Conservation (phyloP, 192 early-diverging fungal genomes). For the Coemansia guatemalensis region DNA sequence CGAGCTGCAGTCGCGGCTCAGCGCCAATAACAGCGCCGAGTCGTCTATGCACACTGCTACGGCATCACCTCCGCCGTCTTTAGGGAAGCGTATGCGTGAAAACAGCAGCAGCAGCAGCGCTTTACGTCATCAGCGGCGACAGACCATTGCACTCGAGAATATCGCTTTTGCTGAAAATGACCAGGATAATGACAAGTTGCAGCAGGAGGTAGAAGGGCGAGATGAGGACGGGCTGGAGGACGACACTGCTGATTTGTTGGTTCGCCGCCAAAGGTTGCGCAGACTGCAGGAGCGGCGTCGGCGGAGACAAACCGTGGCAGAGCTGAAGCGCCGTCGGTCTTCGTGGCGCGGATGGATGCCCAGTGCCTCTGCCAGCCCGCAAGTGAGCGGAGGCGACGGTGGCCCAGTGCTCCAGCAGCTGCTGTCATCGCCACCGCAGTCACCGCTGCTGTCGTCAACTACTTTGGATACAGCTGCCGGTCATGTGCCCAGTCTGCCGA, state of each 20-base stretch:
- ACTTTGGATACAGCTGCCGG: background rate
- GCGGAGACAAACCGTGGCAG: constrained; percentile 40
- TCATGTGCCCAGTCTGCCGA: constrained; percentile 4
- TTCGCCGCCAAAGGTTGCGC: constrained; percentile 36
- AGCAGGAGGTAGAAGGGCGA: background rate
- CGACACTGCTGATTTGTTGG: constrained; percentile 9
- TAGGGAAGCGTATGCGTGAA: background rate
- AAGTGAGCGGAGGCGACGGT: too few species aligned
- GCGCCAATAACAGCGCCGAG: constrained; percentile 3
- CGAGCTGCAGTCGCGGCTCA: constrained; percentile 33
- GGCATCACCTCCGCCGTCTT: background rate
- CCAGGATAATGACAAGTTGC: background rate
- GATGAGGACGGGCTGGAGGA: background rate
- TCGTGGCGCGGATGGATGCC: constrained; percentile 53
- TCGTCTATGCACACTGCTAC: background rate
- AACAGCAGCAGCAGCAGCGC: background rate
- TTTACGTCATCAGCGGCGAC: constrained; percentile 13
- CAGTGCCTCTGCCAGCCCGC: constrained; percentile 2
- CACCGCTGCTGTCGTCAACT: constrained; percentile 4
- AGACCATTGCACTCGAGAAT: constrained; percentile 14
- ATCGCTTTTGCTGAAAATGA: background rate
- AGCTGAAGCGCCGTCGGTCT: constrained; percentile 44
- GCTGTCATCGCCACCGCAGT: constrained; percentile 29
- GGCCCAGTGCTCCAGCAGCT: background rate
- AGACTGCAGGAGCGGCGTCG: constrained; percentile 49